Evolutionary conservation across 306 rosid species (phyloP).

Genomic region (Elaeagnus macrophylla): DNA sequence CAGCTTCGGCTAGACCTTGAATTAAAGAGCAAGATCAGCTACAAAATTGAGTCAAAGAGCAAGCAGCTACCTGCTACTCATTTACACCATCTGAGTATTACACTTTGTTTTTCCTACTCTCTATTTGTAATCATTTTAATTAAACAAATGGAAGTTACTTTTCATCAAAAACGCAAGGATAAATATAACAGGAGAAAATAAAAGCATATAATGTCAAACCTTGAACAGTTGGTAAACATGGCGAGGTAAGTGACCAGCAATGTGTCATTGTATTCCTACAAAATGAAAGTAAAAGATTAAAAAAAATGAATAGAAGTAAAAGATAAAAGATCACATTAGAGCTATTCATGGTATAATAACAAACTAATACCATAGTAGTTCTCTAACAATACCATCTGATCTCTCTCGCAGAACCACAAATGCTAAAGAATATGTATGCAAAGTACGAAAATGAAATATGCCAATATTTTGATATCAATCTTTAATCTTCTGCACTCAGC

Average conservation of each 20-base stretch:
- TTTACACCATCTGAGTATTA: neutral
- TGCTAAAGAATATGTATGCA: neutral
- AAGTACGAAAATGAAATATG: neutral
- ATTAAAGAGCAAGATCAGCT: neutral
- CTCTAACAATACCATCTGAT: neutral
- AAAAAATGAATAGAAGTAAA: conserved; percentile 7
- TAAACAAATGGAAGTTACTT: neutral
- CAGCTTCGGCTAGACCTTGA: neutral
- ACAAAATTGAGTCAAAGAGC: neutral
- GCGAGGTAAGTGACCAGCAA: conserved; percentile 78
- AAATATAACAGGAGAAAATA: neutral
- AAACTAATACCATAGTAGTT: neutral
- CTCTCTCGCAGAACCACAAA: neutral
- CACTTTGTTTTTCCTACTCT: neutral
- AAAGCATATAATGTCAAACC: conserved; percentile 35
- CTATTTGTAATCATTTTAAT: neutral
- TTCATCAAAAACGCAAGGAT: too few relatives aligned
- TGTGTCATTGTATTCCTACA: conserved; percentile 88
- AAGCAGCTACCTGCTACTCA: neutral
- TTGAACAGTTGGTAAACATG: conserved; percentile 93
- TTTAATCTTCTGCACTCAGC: too few relatives aligned
- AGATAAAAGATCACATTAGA: too few relatives aligned
- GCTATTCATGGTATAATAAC: neutral
- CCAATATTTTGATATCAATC: neutral
- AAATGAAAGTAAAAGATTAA: conserved; percentile 3